Base-by-base conservation (phyloP, 1,284 basidiomycete genomes). In the Chalciporus sp. region DNA sequence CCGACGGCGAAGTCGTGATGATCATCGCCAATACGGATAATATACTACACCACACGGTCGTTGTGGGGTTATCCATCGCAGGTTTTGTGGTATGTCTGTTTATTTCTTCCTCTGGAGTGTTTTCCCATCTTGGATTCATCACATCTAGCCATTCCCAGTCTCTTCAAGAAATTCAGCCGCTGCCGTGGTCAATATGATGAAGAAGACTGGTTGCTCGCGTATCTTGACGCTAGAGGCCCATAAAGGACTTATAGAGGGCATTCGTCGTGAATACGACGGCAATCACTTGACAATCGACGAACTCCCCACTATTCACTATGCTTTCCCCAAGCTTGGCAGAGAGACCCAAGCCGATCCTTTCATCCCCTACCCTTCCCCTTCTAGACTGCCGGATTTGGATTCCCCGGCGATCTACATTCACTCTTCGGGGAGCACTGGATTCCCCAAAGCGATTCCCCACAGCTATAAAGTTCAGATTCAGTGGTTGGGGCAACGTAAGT, bases 341-440 rank as follows among this genome's bases (percentile, higher is more conserved):
- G 74, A 75, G 33, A 57, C 47, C 4, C 23, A 45, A 1, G 23
- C 55, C 1, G 60, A 74, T 47, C 20, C 56, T 0, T 76, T 75
- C 47, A 19, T 44, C 12, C 58, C 53, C 0, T 76, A 74, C 51
- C 69, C 68, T 6, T 27, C 47, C 6, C 12, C 54, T 3, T 5
- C 42, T 11, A 33, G 26, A 14, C 59, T 55, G 10, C 64, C 70
- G 4, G 50, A 58, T 4, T 12, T 59, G 41, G 55, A 64, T 23
- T 64, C 68, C 12, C 55, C 62, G 1, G 58, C 57, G 0, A 41
- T 70, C 12, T 74, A 73, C 20, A 40, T 74, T 11, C 74, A 74
- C 48, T 75, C 74, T 2, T 73, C 72, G 1, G 72, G 74, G 4
- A 75, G 72, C 35, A 76, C 71, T 0, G 72, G 74, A 20, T 68